These are phyloP conservation scores for Trichophaea hybrida DNA, from an alignment of 2,329 filamentous ascomycete species.

Conservation along the genomic window DNA sequence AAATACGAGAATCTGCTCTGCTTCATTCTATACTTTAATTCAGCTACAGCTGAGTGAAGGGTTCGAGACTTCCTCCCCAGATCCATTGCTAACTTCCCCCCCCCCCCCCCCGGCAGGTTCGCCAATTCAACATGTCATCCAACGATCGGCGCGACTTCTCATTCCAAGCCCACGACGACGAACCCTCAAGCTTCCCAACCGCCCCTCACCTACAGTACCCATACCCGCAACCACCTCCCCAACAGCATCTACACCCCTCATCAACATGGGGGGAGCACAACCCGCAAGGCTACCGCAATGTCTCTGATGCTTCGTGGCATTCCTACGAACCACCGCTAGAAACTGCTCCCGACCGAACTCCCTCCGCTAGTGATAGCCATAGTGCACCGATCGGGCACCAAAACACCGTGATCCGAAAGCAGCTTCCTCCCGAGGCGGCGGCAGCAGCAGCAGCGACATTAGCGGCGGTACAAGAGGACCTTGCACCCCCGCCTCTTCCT, in stretches of 20 bases:
- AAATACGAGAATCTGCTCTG: neutral
- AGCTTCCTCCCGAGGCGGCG: neutral
- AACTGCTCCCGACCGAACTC: neutral
- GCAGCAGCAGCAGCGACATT: neutral
- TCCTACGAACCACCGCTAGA: neutral
- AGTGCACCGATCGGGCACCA: neutral
- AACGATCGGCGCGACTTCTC: slow-evolving; percentile 17
- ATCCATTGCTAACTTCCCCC: neutral
- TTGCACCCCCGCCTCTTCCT: neutral
- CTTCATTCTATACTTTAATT: neutral
- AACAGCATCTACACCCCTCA: neutral
- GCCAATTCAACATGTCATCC: neutral
- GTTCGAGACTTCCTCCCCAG: neutral
- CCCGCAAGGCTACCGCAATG: neutral
- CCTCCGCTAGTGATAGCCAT: neutral
- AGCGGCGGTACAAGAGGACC: neutral
- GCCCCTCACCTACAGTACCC: slow-evolving; percentile 1
- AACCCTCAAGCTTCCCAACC: slow-evolving; percentile 8
- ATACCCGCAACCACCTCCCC: neutral
- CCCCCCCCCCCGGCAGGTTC: neutral
- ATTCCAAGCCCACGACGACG: slow-evolving; percentile 15
- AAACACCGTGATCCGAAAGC: neutral
- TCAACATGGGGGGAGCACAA: neutral
- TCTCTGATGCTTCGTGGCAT: neutral
- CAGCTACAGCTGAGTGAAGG: neutral